phyloP scores from a whole-genome alignment of 2,329 filamentous ascomycete species.

The Fusarium avenaceum region DNA sequence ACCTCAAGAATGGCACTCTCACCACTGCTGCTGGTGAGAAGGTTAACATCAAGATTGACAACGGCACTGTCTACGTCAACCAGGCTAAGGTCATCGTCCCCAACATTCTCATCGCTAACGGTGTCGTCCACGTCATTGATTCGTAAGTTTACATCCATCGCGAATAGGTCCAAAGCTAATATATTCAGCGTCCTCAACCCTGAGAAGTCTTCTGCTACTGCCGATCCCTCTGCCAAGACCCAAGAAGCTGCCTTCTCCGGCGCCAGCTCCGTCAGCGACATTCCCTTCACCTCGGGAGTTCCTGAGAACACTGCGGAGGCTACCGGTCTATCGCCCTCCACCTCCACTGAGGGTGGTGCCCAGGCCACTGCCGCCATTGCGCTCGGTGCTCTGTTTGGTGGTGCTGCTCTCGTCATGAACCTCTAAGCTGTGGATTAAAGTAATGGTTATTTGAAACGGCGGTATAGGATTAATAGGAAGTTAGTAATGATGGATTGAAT shows the following conservation, averaged over 20 bases:
- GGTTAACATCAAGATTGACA: constrained; percentile 59
- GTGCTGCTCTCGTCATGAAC: constrained; percentile 44
- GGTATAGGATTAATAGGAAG: constrained; percentile 11
- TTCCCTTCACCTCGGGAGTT: constrained; percentile 69
- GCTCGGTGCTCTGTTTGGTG: constrained; percentile 45
- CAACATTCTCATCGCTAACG: constrained; percentile 66
- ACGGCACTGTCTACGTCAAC: constrained; percentile 54
- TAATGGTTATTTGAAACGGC: neutral
- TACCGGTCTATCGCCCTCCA: constrained; percentile 34
- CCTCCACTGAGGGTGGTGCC: constrained; percentile 39
- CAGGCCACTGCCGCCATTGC: constrained; percentile 46
- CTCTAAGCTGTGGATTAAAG: constrained; percentile 5
- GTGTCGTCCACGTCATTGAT: constrained; percentile 71
- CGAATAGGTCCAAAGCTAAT: constrained; percentile 20
- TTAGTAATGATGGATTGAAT: constrained; percentile 13
- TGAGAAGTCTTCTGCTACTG: constrained; percentile 52
- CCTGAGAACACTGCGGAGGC: constrained; percentile 28
- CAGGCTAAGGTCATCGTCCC: constrained; percentile 62
- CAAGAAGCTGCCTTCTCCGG: constrained; percentile 66
- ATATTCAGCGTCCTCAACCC: constrained; percentile 64
- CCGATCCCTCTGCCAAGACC: constrained; percentile 53
- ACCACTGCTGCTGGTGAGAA: constrained; percentile 49
- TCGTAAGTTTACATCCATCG: constrained; percentile 55
- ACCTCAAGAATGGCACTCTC: constrained; percentile 46
- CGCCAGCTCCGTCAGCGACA: constrained; percentile 61